Percentiles rank a stretch among this genome's conserved stretches.
phyloP scores from a whole-genome alignment of 1,284 basidiomycete species.

The Rugosomyces carneus region DNA sequence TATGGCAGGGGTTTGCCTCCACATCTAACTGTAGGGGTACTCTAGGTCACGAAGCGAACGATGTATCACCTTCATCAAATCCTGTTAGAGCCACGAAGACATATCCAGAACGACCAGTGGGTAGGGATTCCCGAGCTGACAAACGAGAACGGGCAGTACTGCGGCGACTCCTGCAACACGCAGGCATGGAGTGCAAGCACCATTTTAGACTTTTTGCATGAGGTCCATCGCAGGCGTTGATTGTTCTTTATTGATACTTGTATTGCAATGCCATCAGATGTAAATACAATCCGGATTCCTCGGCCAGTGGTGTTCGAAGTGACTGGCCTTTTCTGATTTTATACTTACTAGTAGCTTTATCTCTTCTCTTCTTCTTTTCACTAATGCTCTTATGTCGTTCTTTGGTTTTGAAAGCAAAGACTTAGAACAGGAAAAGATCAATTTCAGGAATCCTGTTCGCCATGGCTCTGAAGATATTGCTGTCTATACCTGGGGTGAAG shows the following conservation, averaged over 20 bases:
- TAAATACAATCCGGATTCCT: constrained; percentile 2
- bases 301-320: neutral
- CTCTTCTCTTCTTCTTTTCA: constrained; percentile 4
- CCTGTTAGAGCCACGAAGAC: constrained; percentile 61
- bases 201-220: constrained; percentile 79
- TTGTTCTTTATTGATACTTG: constrained; percentile 14
- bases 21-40: constrained; percentile 7
- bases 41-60: constrained; percentile 63
- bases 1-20: neutral
- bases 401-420: constrained; percentile 68
- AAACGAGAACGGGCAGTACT: constrained; percentile 76
- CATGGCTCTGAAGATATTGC: constrained; percentile 72
- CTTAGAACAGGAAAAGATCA: constrained; percentile 56
- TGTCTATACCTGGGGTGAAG: constrained; percentile 86
- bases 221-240: constrained; percentile 43
- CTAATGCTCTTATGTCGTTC: constrained; percentile 62
- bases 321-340: constrained; percentile 1
- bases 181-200: constrained; percentile 94
- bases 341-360: neutral
- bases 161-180: constrained; percentile 82
- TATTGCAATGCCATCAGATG: constrained; percentile 12
- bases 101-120: constrained; percentile 82
- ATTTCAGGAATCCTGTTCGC: constrained; percentile 40
- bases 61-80: constrained; percentile 74
- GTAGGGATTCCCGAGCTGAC: constrained; percentile 89